Base-by-base conservation (phyloP, 192 early-diverging fungal species). In the Mortierella alpina region DNA sequence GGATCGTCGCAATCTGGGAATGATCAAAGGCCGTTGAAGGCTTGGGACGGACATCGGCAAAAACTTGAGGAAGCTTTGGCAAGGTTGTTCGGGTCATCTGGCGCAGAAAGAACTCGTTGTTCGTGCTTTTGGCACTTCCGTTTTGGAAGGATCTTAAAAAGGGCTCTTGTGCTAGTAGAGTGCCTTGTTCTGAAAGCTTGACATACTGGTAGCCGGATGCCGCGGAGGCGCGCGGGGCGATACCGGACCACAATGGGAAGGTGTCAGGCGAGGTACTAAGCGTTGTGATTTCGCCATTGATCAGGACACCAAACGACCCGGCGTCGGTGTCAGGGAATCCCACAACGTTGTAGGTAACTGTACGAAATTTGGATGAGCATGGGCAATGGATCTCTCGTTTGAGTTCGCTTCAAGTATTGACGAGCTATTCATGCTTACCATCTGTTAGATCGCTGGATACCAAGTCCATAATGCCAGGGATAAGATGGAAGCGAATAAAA, bases 1-100 rank as follows among this genome's bases (percentile, higher is more conserved):
- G 76, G 12, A 85, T 68, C 1, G 72, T 75, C 13, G 75, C 81
- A 60, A 85, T 83, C 12, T 59, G 65, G 46, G 82, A 66, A 6
- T 86, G 82, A 18, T 83, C 73, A 75, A 73, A 86, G 15, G 75
- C 66, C 31, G 59, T 65, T 12, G 59, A 66, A 11, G 59, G 0
- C 22, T 55, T 48, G 47, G 75, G 60, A 47, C 63, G 66, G 48
- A 39, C 59, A 53, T 23, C 11, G 4, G 46, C 44, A 45, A 56
- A 76, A 18, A 70, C 41, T 54, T 76, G 74, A 41, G 74, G 66
- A 9, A 76, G 17, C 23, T n/a, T 15, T 17, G 74, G 74, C 54
- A 64, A 41, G 49, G 14, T 59, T 44, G 50, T 44, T 12, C 59
- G n/a, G 46, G 76, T 79, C 8, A 23, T 39, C 23, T 61, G 6